Conservation (phyloP, 805 yeast species). For the Jamesozyma spencerorum region DNA sequence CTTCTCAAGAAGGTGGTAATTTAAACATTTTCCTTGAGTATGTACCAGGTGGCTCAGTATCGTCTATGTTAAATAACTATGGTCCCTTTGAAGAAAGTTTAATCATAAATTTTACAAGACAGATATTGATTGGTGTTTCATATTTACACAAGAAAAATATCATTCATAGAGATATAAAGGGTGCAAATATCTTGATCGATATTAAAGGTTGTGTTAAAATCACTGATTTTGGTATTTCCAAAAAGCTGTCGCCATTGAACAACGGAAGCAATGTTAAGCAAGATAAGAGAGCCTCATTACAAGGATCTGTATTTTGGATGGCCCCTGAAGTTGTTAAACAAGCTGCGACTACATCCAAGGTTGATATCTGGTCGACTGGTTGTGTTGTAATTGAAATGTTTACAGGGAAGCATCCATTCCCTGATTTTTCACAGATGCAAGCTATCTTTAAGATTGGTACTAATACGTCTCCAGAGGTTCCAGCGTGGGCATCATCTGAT, state of each 20-base stretch:
- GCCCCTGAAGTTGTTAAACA: constrained; percentile 98
- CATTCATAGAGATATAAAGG: constrained; percentile 81
- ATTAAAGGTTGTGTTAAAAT: constrained; percentile 74
- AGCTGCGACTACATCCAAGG: constrained; percentile 80
- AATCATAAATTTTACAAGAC: constrained; percentile 61
- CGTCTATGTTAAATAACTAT: constrained; percentile 58
- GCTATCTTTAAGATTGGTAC: constrained; percentile 93
- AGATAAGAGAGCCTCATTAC: constrained; percentile 60
- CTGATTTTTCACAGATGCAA: constrained; percentile 91
- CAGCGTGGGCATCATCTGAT: constrained; percentile 58
- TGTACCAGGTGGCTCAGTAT: constrained; percentile 67
- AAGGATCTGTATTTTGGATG: constrained; percentile 98
- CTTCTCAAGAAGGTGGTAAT: constrained; percentile 60
- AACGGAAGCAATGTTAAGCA: constrained; percentile 33
- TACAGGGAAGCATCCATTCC: constrained; percentile 94
- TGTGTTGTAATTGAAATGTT: constrained; percentile 91
- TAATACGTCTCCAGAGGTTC: constrained; percentile 69
- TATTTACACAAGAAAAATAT: constrained; percentile 69
- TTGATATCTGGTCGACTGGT: constrained; percentile 97
- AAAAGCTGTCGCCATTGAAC: constrained; percentile 50
- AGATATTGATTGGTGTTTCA: constrained; percentile 63
- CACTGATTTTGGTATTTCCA: constrained; percentile 79
- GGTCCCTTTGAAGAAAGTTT: constrained; percentile 77
- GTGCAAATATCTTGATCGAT: constrained; percentile 77
- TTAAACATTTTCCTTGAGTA: constrained; percentile 75